Evolutionary conservation across 805 yeast genomes (phyloP), one percentile per base, ranked within the genome.

Genomic region (Candida railenensis): DNA sequence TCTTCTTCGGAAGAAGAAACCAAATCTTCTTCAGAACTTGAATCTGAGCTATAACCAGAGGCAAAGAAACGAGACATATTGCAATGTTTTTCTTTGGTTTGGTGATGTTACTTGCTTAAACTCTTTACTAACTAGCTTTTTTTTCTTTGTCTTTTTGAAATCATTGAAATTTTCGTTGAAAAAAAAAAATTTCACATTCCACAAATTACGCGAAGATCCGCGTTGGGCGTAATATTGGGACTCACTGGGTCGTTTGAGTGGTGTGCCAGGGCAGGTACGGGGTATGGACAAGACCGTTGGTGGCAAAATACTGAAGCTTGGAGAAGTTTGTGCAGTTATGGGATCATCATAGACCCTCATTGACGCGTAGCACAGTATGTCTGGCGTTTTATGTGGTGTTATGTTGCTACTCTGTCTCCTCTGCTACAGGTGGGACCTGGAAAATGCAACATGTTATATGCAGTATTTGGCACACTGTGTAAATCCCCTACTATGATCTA

Each of bases 1-100:
- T 82, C 88, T 55, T 83, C 87, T 38, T 81, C 77, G 46, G 87
- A 80, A 50, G 78, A 69, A 49, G 76, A 65, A 56, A 74, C 63
- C 51, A 75, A 78, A 50, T 74, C 80, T 54, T 78, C 83, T 53
- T 72, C 77, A 37, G 82, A 77, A 33, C 80, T 74, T 40, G 78
- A 76, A 46, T 79, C 80, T 44, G 82, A 80, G 52, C 77, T 73
- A 61, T 81, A 83, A 55, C 82, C 78, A 49, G 78, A 71, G 52
- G 76, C 78, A 76, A 94, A 94, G 80, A 94, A 92, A 73, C 96
- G 87, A 58, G 98, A 89, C 96, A 90, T 90, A 51, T 45, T 66
- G 52, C 33, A 36, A 39, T 39, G 22, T 19, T 36, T 36, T 12
- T 14, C 16, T 9, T 12, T 14, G 7, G 22, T 36, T 36, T 4